These are phyloP conservation scores for Knufia petricola DNA, from an alignment of 2,329 filamentous ascomycete species.

Conservation along the genomic window DNA sequence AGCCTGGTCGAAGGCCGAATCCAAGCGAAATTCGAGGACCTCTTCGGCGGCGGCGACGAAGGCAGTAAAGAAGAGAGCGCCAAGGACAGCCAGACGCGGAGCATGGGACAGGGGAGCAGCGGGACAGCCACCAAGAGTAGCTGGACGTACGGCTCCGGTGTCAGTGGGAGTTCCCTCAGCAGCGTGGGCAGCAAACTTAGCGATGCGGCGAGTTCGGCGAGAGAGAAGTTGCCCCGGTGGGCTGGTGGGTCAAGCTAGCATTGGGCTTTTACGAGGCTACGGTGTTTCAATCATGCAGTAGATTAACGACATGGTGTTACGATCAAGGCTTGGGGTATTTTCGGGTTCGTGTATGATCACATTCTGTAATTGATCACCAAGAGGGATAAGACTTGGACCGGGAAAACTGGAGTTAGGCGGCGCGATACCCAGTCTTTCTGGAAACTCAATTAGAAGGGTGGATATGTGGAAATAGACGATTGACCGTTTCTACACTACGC, in stretches of 20 bases:
- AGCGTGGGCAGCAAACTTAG: conserved; percentile 6
- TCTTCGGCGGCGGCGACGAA: conserved; percentile 22
- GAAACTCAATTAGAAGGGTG: no score
- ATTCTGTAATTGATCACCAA: no score
- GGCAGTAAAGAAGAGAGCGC: conserved; percentile 15
- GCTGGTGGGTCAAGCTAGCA: conserved; percentile 10
- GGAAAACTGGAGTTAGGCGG: no score
- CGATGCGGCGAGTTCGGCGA: conserved; percentile 18
- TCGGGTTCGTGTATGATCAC: no score
- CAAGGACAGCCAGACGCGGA: conserved; percentile 7
- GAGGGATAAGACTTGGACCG: no score
- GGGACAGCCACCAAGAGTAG: conserved; percentile 6
- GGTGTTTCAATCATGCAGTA: not conserved
- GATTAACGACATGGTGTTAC: no score
- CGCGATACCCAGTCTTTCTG: no score
- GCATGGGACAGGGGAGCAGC: conserved; percentile 5
- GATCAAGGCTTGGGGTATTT: no score
- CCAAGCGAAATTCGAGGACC: conserved; percentile 34
- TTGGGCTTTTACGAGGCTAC: not conserved
- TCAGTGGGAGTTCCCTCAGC: conserved; percentile 3
- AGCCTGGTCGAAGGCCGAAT: conserved; percentile 79
- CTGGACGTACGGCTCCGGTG: conserved; percentile 1
- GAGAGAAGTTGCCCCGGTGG: conserved; percentile 19
- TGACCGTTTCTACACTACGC: no score
- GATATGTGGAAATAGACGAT: no score